Percentiles rank a stretch among this genome's conserved stretches.
phyloP scores from a whole-genome alignment of 164 flowering plant genomes.

The Kalanchoe fedtschenkoi region DNA sequence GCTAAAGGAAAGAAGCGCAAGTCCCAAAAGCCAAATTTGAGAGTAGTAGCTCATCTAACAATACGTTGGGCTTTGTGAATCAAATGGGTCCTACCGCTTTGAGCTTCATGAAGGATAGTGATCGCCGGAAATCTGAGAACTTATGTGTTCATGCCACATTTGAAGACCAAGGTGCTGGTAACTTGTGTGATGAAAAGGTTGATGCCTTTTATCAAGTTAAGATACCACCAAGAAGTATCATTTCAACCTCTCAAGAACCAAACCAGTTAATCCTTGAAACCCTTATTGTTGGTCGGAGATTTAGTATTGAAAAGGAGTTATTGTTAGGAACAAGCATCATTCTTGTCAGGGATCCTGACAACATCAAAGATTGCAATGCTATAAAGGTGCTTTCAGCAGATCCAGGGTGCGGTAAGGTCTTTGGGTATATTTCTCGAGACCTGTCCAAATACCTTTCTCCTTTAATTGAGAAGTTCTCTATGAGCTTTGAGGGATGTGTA shows the following conservation, averaged over 20 bases:
- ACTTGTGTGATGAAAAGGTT: conserved; percentile 6
- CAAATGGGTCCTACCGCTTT: neutral
- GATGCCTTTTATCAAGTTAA: conserved; percentile 11
- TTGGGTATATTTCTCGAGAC: conserved; percentile 76
- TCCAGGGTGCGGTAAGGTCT: conserved; percentile 28
- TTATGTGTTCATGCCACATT: neutral
- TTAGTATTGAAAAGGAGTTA: conserved; percentile 40
- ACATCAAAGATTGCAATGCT: conserved; percentile 71
- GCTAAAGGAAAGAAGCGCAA: conserved; percentile 63
- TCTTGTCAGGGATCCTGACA: conserved; percentile 57
- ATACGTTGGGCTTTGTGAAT: neutral
- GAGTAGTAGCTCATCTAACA: neutral
- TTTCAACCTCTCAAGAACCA: conserved; percentile 15
- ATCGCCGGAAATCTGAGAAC: neutral
- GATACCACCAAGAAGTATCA: conserved; percentile 11
- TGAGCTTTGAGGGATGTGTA: conserved; percentile 64
- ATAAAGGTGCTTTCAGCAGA: conserved; percentile 64
- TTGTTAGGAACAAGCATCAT: conserved; percentile 33
- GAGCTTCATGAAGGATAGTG: neutral
- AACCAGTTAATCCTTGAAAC: conserved; percentile 35
- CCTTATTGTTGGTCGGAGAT: conserved; percentile 74
- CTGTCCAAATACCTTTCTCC: conserved; percentile 72
- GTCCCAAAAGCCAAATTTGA: conserved; percentile 21
- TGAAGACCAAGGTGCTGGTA: conserved; percentile 11
- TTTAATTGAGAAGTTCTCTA: conserved; percentile 47